Evolutionary conservation across 257 asterid species (phyloP).

Genomic region (Pogostemon cablin): DNA sequence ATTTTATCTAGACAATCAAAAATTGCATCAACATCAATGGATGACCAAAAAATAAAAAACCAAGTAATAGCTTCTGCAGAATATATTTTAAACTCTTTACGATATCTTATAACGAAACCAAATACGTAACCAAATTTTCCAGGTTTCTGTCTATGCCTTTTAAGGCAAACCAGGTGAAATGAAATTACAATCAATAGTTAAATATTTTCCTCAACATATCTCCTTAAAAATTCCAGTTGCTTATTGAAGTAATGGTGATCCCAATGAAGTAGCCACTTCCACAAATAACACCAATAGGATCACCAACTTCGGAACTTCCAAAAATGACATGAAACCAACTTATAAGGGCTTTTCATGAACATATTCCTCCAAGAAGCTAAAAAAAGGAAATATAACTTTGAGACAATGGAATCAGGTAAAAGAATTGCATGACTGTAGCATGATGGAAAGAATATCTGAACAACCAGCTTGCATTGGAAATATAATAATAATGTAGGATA

Average conservation of each 20-base stretch:
- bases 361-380: neutral
- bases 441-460: neutral
- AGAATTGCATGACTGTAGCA: neutral
- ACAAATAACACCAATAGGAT: constrained; percentile 4
- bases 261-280: constrained; percentile 16
- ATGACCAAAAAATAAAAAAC: neutral
- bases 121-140: constrained; percentile 6
- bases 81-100: neutral
- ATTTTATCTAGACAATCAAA: neutral
- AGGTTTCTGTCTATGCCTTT: neutral
- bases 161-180: constrained; percentile 1
- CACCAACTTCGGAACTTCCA: neutral
- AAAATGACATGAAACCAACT: constrained; percentile 8
- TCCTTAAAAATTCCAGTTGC: neutral
- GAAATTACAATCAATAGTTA: neutral
- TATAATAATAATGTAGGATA: neutral
- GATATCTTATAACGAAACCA: constrained; percentile 1
- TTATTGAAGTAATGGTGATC: neutral
- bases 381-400: constrained; percentile 2
- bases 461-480: neutral
- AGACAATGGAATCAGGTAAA: constrained; percentile 4
- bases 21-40: neutral
- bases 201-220: neutral
- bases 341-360: constrained; percentile 16
- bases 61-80: constrained; percentile 8